A percentile compares a stretch with the other conserved stretches of the same genome.
phyloP scores from a whole-genome alignment of 2,329 filamentous ascomycete species.

The Pestalotiopsis sp. region DNA sequence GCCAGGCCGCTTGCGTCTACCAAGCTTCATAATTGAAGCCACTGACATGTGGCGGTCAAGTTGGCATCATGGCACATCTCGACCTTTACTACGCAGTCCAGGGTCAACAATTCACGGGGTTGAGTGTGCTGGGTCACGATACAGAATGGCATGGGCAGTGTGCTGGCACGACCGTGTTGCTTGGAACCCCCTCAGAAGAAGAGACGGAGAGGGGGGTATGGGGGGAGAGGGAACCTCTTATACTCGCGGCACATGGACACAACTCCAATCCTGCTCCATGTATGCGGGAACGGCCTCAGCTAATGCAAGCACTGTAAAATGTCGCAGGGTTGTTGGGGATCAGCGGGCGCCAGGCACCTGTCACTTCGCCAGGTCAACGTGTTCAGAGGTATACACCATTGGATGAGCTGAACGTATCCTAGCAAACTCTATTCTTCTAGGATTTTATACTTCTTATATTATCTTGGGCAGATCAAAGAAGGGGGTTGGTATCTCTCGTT shows the following conservation, averaged over 20 bases:
- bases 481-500: not conserved
- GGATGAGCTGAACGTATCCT: not conserved
- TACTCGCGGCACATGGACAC: not conserved
- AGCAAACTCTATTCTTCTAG: not conserved
- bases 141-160: not conserved
- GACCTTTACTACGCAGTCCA: not conserved
- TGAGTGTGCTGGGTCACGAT: not conserved
- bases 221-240: conserved; percentile 6
- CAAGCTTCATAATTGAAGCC: not conserved
- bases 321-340: not conserved
- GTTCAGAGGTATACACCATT: not conserved
- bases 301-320: conserved; percentile 5
- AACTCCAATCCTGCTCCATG: not conserved
- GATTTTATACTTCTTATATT: not conserved
- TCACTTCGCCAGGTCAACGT: not conserved
- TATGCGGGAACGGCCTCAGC: not conserved
- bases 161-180: not conserved
- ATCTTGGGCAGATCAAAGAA: not conserved
- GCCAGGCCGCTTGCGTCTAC: not conserved
- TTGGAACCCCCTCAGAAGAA: not conserved
- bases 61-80: not conserved
- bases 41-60: not conserved
- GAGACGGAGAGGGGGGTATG: conserved; percentile 4
- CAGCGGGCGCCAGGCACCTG: not conserved
- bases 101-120: not conserved